phyloP scores from a whole-genome alignment of 2,329 filamentous ascomycete species.

The Colletotrichum filicis region DNA sequence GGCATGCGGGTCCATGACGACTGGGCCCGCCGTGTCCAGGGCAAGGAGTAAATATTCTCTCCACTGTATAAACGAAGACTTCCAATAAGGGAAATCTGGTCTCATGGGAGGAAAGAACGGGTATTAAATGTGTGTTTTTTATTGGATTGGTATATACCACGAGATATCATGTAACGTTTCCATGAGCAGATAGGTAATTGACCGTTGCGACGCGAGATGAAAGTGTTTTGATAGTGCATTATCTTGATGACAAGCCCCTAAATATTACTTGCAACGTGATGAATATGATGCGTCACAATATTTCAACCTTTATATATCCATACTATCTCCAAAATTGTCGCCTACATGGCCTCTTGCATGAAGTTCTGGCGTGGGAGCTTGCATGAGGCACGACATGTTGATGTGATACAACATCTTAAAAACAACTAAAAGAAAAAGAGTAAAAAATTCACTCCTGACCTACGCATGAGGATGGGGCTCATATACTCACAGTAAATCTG shows the following conservation, averaged over 20 bases:
- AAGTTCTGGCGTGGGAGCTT: too few relatives aligned
- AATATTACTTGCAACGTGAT: not conserved
- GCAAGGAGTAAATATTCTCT: constrained; percentile 54
- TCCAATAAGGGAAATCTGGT: not conserved
- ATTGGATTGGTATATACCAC: constrained; percentile 31
- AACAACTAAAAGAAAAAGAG: too few relatives aligned
- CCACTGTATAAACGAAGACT: constrained; percentile 21
- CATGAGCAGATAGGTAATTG: constrained; percentile 27
- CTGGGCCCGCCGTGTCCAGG: constrained; percentile 83
- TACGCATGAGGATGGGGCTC: too few relatives aligned
- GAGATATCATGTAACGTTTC: constrained; percentile 34
- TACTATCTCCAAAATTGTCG: too few relatives aligned
- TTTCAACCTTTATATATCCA: too few relatives aligned
- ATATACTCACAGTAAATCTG: too few relatives aligned
- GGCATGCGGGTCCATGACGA: constrained; percentile 85
- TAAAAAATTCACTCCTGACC: too few relatives aligned
- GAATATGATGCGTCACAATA: not conserved
- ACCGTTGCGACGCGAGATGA: not conserved
- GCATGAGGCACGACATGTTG: too few relatives aligned
- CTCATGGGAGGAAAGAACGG: constrained; percentile 8
- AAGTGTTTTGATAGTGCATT: not conserved
- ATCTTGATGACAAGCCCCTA: not conserved
- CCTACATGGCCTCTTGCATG: too few relatives aligned
- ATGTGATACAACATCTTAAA: too few relatives aligned
- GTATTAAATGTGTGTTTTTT: constrained; percentile 5